These are phyloP conservation scores for Cyberlindnera sargentensis DNA, from an alignment of 805 yeast genomes.

Conservation along the genomic window DNA sequence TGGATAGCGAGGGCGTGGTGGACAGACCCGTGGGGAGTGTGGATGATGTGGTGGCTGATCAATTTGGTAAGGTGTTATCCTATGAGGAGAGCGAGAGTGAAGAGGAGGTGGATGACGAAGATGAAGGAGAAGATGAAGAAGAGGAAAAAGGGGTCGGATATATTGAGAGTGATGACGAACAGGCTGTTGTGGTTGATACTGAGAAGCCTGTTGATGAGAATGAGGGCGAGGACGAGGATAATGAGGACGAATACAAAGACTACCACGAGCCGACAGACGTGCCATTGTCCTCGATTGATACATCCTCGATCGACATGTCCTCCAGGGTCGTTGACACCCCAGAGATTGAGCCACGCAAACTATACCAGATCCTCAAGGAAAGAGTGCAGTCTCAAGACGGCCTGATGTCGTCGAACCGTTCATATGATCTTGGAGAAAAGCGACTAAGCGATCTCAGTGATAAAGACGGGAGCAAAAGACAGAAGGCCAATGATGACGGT, in stretches of 20 bases:
- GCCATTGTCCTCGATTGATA: slow-evolving; percentile 8
- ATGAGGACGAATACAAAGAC: slow-evolving; percentile 11
- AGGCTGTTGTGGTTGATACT: neutral
- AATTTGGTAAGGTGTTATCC: slow-evolving; percentile 27
- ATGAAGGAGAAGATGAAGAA: slow-evolving; percentile 7
- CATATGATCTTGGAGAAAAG: slow-evolving; percentile 22
- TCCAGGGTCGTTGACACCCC: slow-evolving; percentile 6
- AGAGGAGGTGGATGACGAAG: slow-evolving; percentile 19
- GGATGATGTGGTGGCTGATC: slow-evolving; percentile 14
- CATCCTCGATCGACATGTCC: slow-evolving; percentile 7
- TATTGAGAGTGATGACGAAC: neutral
- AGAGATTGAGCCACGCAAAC: slow-evolving; percentile 16
- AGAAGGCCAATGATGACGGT: neutral
- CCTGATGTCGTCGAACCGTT: slow-evolving; percentile 12
- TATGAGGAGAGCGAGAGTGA: slow-evolving; percentile 20
- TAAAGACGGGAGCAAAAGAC: neutral
- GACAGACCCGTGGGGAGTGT: slow-evolving; percentile 13
- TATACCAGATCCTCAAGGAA: slow-evolving; percentile 21
- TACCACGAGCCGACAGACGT: slow-evolving; percentile 23
- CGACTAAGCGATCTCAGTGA: neutral
- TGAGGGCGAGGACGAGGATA: slow-evolving; percentile 9
- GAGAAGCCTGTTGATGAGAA: slow-evolving; percentile 18
- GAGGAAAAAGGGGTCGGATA: neutral
- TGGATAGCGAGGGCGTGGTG: slow-evolving; percentile 29
- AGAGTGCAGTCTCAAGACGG: slow-evolving; percentile 9